These are phyloP conservation scores for Sclerotinia sclerotiorum DNA, from an alignment of 2,329 filamentous ascomycete species.

Conservation along the genomic window DNA sequence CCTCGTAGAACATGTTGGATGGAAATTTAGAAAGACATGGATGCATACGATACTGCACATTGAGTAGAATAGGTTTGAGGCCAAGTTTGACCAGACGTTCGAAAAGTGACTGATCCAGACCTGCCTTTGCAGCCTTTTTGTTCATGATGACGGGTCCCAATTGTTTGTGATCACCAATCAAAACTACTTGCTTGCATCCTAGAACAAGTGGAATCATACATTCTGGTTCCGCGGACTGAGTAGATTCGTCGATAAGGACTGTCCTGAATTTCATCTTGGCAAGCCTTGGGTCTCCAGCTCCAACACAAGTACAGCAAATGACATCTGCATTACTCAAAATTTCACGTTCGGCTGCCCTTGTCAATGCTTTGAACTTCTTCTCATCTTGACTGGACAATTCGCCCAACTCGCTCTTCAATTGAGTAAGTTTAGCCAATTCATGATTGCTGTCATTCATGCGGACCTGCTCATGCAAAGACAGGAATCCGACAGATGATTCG, in stretches of 20 bases:
- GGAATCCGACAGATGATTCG: conserved; percentile 94
- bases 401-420: conserved; percentile 87
- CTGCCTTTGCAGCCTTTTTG: conserved; percentile 98
- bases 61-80: conserved; percentile 85
- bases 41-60: conserved; percentile 99
- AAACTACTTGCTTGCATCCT: conserved; percentile 97
- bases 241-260: conserved; percentile 96
- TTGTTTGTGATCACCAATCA: conserved; percentile 97
- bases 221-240: conserved; percentile 95
- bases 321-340: conserved; percentile 95
- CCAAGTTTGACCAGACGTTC: conserved; percentile 93
- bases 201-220: conserved; percentile 98
- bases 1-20: conserved; percentile 99
- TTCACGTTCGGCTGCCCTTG: conserved; percentile 88
- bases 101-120: conserved; percentile 96
- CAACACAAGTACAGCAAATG: conserved; percentile 97
- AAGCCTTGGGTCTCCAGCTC: conserved; percentile 90
- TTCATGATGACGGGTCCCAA: conserved; percentile 99
- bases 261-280: conserved; percentile 98
- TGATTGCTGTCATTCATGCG: conserved; percentile 96
- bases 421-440: conserved; percentile 86
- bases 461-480: conserved; percentile 95
- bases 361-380: conserved; percentile 97
- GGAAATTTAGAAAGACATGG: conserved; percentile 96
- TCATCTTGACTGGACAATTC: conserved; percentile 94